Conservation (phyloP, 2,329 filamentous ascomycete species). For the Chaetomium strumarium region DNA sequence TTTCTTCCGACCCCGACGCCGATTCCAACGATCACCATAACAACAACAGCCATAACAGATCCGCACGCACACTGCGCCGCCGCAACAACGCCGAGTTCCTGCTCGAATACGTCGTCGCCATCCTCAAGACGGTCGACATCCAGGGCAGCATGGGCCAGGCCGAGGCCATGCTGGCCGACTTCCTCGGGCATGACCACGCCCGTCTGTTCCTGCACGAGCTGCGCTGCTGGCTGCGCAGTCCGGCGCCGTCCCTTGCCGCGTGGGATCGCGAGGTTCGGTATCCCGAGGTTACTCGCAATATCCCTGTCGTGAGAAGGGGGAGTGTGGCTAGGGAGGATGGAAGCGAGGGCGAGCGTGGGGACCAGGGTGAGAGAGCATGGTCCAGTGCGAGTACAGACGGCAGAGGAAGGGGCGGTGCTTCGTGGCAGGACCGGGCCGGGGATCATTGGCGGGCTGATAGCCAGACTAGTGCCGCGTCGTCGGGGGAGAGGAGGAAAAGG, state of each 20-base stretch:
- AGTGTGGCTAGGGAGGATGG: background rate
- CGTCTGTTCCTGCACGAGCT: conserved; percentile 80
- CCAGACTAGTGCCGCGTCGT: background rate
- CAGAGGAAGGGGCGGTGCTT: background rate
- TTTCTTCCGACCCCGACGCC: conserved; percentile 33
- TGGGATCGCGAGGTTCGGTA: conserved; percentile 85
- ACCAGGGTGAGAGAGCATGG: background rate
- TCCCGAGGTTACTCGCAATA: conserved; percentile 6
- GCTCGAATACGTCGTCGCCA: conserved; percentile 77
- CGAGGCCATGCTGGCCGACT: conserved; percentile 72
- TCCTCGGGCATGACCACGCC: conserved; percentile 68
- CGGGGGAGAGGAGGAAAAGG: conserved; percentile 1
- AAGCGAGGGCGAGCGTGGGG: background rate
- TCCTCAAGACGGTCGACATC: conserved; percentile 76
- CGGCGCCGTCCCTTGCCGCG: conserved; percentile 61
- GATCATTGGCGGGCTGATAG: conserved; percentile 21
- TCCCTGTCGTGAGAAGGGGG: background rate
- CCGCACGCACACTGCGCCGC: conserved; percentile 35
- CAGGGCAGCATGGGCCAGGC: conserved; percentile 73
- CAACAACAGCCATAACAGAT: background rate
- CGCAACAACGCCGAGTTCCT: conserved; percentile 73
- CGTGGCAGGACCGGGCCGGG: conserved; percentile 14
- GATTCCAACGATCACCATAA: conserved; percentile 20
- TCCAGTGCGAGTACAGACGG: background rate
- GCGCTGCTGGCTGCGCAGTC: conserved; percentile 74